phyloP scores from a whole-genome alignment of 2,329 filamentous ascomycete genomes.

The Boeremia lycopersici region DNA sequence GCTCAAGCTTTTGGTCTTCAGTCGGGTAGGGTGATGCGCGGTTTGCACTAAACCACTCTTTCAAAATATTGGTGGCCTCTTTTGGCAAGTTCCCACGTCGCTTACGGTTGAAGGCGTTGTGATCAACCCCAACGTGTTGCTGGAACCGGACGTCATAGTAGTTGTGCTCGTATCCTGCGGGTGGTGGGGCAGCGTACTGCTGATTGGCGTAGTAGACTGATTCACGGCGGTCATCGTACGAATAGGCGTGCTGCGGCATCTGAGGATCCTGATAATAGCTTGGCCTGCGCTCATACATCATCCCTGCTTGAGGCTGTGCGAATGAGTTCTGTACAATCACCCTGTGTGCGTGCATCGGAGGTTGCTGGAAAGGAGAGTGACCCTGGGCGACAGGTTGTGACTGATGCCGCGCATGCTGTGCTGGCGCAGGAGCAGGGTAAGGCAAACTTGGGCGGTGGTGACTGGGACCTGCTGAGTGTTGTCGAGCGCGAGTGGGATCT shows the following conservation, averaged over 20 bases:
- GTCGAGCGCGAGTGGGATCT: constrained; percentile 7
- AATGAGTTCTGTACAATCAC: constrained; percentile 17
- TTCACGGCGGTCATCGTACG: constrained; percentile 28
- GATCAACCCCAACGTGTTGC: constrained; percentile 33
- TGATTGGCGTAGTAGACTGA: constrained; percentile 27
- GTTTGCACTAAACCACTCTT: constrained; percentile 70
- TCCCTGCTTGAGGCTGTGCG: constrained; percentile 15
- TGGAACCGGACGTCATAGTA: constrained; percentile 41
- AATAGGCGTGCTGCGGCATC: constrained; percentile 18
- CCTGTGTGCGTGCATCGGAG: constrained; percentile 15
- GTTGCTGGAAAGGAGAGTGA: constrained; percentile 10
- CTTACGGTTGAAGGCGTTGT: constrained; percentile 52
- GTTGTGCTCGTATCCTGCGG: constrained; percentile 24
- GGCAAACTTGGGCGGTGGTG: constrained; percentile 41
- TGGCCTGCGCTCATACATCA: constrained; percentile 28
- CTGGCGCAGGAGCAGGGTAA: constrained; percentile 25
- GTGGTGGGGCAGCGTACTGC: constrained; percentile 19
- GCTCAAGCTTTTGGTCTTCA: constrained; percentile 83
- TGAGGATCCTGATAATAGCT: constrained; percentile 39
- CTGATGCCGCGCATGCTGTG: constrained; percentile 35
- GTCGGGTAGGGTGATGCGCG: constrained; percentile 77
- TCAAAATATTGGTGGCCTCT: constrained; percentile 80
- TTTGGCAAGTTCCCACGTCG: constrained; percentile 89
- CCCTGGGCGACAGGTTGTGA: constrained; percentile 31
- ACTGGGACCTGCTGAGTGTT: constrained; percentile 15